Base-by-base conservation (phyloP, 495 filamentous ascomycete species). In the Daldinia vernicosa region DNA sequence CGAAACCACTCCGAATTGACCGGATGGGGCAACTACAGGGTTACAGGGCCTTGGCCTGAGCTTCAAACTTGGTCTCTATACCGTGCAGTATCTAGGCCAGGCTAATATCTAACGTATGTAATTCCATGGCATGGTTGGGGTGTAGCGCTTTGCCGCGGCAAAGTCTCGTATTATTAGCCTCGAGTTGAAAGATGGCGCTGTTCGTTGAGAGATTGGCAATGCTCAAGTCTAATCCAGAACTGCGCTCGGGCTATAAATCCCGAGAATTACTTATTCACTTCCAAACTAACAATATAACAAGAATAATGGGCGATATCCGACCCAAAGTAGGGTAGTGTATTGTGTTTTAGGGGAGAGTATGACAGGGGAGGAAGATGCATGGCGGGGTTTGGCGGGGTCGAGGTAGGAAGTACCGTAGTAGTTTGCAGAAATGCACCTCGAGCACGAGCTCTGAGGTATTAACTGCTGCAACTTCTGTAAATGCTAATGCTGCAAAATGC, bases 321-420 rank as follows among this genome's bases (percentile, higher is more conserved):
- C 43, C 17, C 19, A 47, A 47, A 24, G 43, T 4, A 24, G 43
- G 50, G 47, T 27, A 51, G 24, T 51, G 47, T 51, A 51, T 51
- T 27, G 24, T 27, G 19, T 51, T 51, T 51, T 51, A 52, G 40
- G 17, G 6, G 19, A 43, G 39, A 61, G 28, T 30, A 61, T 60
- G 65, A 69, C 61, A 66, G 53, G 66, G 70, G 43, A 62, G 70
- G 53, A 22, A 47, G 15, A 63, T 35, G 63, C 43, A 67, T 47
- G 32, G 68, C 54, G 63, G 69, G 71, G 54, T 68, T 74, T 74
- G 69, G 72, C 67, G 69, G 72, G 72, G 69, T 71, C 11, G 50
- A 74, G 45, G 24, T 43, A 55, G 65, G 45, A 43, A 28, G 63
- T 22, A 47, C 43, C 43, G 11, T 47, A 28, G 19, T 22, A 40